Evolutionary conservation across 2,329 filamentous ascomycete species (phyloP), one percentile per base, ranked within the genome.

Genomic region (Beauveria brongniartii): DNA sequence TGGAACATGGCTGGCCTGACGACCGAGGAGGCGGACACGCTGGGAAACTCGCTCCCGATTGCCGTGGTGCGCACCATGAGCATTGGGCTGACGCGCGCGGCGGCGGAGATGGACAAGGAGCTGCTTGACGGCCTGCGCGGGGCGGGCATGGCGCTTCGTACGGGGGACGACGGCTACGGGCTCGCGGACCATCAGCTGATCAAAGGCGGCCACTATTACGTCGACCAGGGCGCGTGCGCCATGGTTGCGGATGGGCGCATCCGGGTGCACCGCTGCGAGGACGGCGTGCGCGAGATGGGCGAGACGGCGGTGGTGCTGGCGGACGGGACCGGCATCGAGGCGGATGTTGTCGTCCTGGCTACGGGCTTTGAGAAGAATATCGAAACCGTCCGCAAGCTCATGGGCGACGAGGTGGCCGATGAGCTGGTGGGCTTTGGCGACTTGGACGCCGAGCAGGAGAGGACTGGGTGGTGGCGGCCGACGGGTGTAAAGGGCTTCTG

Each of bases 11-110:
- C 59, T 5, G 77, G 76, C 0, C 76, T 78, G 2, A 75, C 77
- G 2, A 80, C 75, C 1, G 78, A 81, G 64, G 79, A 83, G 64
- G 77, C 77, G 8, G 82, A 83, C 60, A 67, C 82, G 1, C 74
- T 76, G 26, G 69, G 70, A 30, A 75, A 81, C 64, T 75, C 73
- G 51, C 69, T 81, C 2, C 80, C 80, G 3, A 74, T 75, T 56
- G 74, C 78, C 0, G 74, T 83, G 3, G 61, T 76, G 80, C 40
- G 76, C 74, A 0, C 68, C 72, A 74, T 60, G 70, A 78, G n/a
- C 71, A 72, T 41, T 66, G 73, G 44, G 80, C 79, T 59, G 22
- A 59, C 57, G 2, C 69, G 73, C 26, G 67, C 69, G 14, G 77
- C 78, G 62, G 68, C 71, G 8, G 69, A 71, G 1, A 68, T 71